Conservation (phyloP, 345 rosid genomes). For the Mangifera indica region DNA sequence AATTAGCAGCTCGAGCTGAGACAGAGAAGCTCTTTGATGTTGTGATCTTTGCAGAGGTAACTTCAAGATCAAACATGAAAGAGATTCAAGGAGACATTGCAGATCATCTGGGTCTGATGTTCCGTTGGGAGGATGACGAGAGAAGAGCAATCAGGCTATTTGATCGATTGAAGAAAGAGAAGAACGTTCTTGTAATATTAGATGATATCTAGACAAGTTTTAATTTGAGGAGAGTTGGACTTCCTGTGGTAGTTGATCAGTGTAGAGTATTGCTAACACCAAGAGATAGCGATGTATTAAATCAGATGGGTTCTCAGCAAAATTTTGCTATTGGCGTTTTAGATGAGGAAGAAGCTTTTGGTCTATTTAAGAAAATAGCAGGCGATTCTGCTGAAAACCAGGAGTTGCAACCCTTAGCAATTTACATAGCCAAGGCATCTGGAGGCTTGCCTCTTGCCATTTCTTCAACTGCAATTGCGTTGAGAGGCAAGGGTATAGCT, state of each 20-base stretch:
- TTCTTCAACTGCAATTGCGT: constrained; percentile 21
- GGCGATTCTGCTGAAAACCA: constrained; percentile 10
- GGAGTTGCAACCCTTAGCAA: constrained; percentile 11
- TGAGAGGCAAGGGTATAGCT: not conserved
- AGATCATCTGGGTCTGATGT: constrained; percentile 11
- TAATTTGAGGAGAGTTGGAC: constrained; percentile 29
- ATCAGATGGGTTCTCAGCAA: constrained; percentile 12
- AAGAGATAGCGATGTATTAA: constrained; percentile 12
- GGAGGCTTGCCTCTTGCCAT: constrained; percentile 33
- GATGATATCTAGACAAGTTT: constrained; percentile 33
- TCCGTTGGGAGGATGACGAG: not conserved
- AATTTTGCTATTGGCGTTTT: constrained; percentile 5
- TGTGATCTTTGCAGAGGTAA: constrained; percentile 16
- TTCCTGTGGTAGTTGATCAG: constrained; percentile 23
- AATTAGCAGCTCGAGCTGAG: not conserved
- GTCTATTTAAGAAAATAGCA: constrained; percentile 21
- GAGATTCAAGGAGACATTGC: constrained; percentile 27
- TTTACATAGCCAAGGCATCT: constrained; percentile 18
- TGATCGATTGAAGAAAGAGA: constrained; percentile 5
- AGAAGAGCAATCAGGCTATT: constrained; percentile 5
- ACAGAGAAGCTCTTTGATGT: constrained; percentile 5
- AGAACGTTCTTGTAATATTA: constrained; percentile 27
- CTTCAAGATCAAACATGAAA: not conserved
- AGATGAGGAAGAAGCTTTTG: constrained; percentile 23
- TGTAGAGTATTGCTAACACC: constrained; percentile 37